Evolutionary conservation across 2,329 filamentous ascomycete species (phyloP), one percentile per base, ranked within the genome.

Genomic region (Phialophora expanda): DNA sequence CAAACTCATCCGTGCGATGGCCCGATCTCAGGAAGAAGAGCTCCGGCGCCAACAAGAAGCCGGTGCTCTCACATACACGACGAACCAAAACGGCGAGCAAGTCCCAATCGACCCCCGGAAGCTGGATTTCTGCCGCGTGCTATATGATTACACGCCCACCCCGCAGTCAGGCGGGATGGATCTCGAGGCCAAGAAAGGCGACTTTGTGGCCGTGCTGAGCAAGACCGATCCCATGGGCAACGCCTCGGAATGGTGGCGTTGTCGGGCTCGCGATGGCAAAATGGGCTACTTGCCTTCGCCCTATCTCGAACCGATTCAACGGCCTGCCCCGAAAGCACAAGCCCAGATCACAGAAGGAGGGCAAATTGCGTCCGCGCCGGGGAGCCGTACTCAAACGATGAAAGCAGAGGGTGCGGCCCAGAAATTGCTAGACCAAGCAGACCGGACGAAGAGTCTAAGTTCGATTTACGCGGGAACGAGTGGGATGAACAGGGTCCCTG

Each of bases 171-270:
- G 84, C 22, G 92, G 91, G 38, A 88, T 98, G 72, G 96, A 99
- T 75, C 85, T 99, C 14, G 89, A 91, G 41, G 94, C 96, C 26
- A 93, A 91, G 81, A 97, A 97, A 82, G 94, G 94, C 66, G 95
- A 99, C 73, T 88, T 98, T 61, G 93, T 99, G 17, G 95, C 95
- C 28, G 93, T 99, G 0, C 85, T 99, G 62, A 90, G 89, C 81
- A 97, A 97, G 81, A 90, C 88, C 20, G 95, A 99, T 74, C 95
- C 95, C 0, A 87, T 94, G 75, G 95, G 95, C 51, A 93, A 95
- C 73, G 87, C 92, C 4, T 95, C 91, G 60, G 94, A 99, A 76
- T 99, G 95, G 95, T 99, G 95, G 95, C 88, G 90, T 71, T 99
- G 96, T 79, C 87, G 95, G 62, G 90, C 94, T 14, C 86, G 95